Conservation (phyloP, 2,329 filamentous ascomycete genomes). For the Fusarium sp. region DNA sequence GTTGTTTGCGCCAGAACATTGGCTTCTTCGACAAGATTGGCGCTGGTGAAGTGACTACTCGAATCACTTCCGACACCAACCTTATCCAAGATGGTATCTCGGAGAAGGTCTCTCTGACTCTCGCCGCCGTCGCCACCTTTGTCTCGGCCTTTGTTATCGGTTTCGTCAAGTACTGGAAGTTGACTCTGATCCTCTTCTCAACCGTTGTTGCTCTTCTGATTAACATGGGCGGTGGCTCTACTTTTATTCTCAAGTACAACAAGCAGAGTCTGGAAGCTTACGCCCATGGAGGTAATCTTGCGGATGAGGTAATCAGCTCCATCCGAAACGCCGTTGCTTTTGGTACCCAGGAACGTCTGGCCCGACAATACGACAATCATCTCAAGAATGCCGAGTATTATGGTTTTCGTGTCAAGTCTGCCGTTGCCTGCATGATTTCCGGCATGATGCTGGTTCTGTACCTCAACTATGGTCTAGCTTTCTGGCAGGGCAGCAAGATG, state of each 20-base stretch:
- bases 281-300: conserved; percentile 85
- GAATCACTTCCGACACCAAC: conserved; percentile 94
- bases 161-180: conserved; percentile 91
- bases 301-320: conserved; percentile 94
- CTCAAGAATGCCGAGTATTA: conserved; percentile 78
- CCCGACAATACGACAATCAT: conserved; percentile 83
- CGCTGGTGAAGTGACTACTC: conserved; percentile 91
- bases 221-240: conserved; percentile 78
- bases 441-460: conserved; percentile 87
- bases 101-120: conserved; percentile 84
- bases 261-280: conserved; percentile 83
- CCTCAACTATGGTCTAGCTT: conserved; percentile 86
- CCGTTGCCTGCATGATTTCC: conserved; percentile 82
- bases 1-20: conserved; percentile 88
- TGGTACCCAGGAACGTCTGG: conserved; percentile 92
- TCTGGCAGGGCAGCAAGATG: conserved; percentile 87
- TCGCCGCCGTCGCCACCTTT: conserved; percentile 84
- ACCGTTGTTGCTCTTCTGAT: conserved; percentile 84
- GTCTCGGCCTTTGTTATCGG: conserved; percentile 90
- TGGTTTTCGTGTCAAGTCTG: conserved; percentile 80
- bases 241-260: conserved; percentile 83
- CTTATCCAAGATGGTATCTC: conserved; percentile 93
- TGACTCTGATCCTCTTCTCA: conserved; percentile 87
- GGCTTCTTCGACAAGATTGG: conserved; percentile 94
- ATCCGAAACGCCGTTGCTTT: conserved; percentile 94